Evolutionary conservation across 768 basidiomycete species (phyloP).

Genomic region (Cantharellus cinnabarinus): DNA sequence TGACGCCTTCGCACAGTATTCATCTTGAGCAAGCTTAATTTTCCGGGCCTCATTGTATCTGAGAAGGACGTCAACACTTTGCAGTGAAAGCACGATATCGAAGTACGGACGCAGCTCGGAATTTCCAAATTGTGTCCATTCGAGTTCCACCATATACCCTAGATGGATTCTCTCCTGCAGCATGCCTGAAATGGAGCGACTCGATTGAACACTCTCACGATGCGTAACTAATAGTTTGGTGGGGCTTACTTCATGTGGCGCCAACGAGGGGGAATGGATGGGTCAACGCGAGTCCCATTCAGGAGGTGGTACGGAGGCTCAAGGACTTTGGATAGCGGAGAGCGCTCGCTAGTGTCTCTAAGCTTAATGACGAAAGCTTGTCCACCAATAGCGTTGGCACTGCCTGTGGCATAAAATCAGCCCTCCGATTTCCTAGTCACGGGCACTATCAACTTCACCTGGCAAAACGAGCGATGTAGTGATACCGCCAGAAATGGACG

Average conservation of each 20-base stretch:
- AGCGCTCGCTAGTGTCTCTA: slow-evolving; percentile 47
- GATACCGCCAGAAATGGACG: slow-evolving; percentile 71
- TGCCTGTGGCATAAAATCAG: background rate
- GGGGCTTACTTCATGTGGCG: slow-evolving; percentile 52
- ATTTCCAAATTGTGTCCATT: slow-evolving; percentile 60
- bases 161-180: slow-evolving; percentile 31
- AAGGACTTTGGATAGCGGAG: slow-evolving; percentile 43
- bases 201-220: background rate
- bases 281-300: slow-evolving; percentile 23
- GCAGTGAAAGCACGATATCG: background rate
- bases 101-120: slow-evolving; percentile 30
- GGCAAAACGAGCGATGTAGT: slow-evolving; percentile 70
- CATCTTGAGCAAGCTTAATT: slow-evolving; percentile 48
- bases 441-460: slow-evolving; percentile 23
- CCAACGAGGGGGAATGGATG: slow-evolving; percentile 34
- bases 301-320: slow-evolving; percentile 45
- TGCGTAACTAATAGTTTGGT: slow-evolving; percentile 2
- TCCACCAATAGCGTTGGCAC: slow-evolving; percentile 53
- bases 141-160: slow-evolving; percentile 16
- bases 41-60: slow-evolving; percentile 43
- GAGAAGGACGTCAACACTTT: background rate
- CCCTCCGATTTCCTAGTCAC: background rate
- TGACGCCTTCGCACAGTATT: slow-evolving; percentile 34
- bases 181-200: slow-evolving; percentile 1
- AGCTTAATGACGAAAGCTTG: slow-evolving; percentile 64